phyloP scores from a whole-genome alignment of 129 eudicot genomes.

The Escallonia rubra region DNA sequence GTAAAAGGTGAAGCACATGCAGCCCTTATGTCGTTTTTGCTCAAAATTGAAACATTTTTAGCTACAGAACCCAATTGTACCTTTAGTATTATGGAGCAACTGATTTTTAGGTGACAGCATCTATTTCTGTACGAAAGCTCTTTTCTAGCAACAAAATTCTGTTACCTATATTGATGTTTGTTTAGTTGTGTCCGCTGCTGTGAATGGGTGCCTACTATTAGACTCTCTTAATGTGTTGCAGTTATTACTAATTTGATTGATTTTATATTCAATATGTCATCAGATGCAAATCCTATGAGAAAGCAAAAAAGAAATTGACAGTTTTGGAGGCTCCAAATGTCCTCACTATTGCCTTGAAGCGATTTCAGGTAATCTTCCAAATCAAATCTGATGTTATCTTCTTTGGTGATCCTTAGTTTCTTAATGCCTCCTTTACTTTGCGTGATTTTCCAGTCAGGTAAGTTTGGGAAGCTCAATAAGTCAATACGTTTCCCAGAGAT shows the following conservation, averaged over 20 bases:
- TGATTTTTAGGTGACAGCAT: too few species aligned
- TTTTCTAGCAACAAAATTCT: too few species aligned
- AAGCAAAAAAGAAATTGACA: conserved; percentile 70
- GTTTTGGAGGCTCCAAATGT: conserved; percentile 85
- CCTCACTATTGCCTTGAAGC: conserved; percentile 82
- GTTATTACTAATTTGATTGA: background rate
- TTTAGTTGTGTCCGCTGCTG: too few species aligned
- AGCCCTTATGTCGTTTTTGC: too few species aligned
- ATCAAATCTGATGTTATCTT: background rate
- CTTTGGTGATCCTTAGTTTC: background rate
- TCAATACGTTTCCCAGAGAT: conserved; percentile 71
- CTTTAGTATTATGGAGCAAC: too few species aligned
- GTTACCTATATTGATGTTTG: too few species aligned
- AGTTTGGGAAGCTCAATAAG: conserved; percentile 80
- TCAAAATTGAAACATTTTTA: too few species aligned
- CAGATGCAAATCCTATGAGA: conserved; percentile 92
- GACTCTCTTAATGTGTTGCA: background rate
- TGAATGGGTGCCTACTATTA: background rate
- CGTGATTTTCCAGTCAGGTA: conserved; percentile 57
- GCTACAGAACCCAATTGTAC: too few species aligned
- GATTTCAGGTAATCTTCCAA: conserved; percentile 65
- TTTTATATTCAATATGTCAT: background rate
- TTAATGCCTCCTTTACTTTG: background rate
- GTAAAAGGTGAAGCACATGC: too few species aligned
- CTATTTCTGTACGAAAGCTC: too few species aligned